Base-by-base conservation (phyloP, 176 grass and related monocot species). In the Carex littledalei region DNA sequence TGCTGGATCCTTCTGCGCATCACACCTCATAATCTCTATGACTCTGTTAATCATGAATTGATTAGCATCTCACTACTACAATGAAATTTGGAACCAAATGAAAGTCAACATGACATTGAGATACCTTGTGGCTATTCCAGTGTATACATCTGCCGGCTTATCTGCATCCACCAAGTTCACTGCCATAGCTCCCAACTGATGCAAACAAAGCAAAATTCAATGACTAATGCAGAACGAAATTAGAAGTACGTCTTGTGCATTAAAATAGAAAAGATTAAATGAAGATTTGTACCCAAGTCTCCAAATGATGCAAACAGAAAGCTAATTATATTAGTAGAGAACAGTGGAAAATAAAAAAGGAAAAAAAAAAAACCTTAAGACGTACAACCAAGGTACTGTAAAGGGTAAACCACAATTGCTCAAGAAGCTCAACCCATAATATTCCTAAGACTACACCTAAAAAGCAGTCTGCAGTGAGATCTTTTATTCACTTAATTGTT, bases 61-160 rank as follows among this genome's bases (percentile, higher is more conserved):
- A 53, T 61, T 16, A 86, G 63, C 43, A 86, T 45, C 14, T 61
- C 61, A 55, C 52, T 63, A 35, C 61, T 74, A 45, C 60, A 63
- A 71, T 87, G 45, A 55, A 53, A 24, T 24, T 67, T 83, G 20
- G 43, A 78, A 34, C 17, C 29, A 78, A 78, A 17, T 34, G 14
- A 24, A 78, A 31, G 52, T 55, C 34, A 10, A 13, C 50, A 34
- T 56, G 70, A 56, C 78, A 75, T 81, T 32, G 2, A 85, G 77
- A 84, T 89, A 98, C 96, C 96, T 90, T 85, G 90, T 81, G 89
- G 96, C 96, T 90, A 98, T 98, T 90, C 88, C 93, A 8, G 96
- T 88, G 78, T 98, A 98, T 88, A 98, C 96, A 92, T 98, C 96
- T 75, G 93, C 91, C 83, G 96, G 96, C 88, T 98, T 98, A 60